phyloP scores from a whole-genome alignment of 116 monocot genomes.

The Dioscorea cayenensis region DNA sequence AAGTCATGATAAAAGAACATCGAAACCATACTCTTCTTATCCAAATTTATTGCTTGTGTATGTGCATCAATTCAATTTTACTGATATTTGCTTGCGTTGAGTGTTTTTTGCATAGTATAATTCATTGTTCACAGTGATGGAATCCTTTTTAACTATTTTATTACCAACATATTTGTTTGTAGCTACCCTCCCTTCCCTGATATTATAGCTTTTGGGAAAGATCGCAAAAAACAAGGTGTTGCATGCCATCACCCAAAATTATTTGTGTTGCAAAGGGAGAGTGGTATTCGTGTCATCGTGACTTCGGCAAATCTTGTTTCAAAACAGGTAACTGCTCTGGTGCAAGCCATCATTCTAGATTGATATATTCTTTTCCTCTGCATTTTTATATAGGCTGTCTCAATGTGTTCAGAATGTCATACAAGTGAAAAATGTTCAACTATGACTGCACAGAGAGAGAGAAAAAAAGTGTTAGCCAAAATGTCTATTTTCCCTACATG shows the following conservation, averaged over 20 bases:
- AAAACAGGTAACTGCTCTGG: constrained; percentile 45
- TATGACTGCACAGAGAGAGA: not conserved
- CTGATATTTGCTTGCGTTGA: no score
- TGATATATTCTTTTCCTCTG: not conserved
- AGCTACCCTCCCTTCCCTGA: constrained; percentile 78
- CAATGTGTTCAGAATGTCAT: not conserved
- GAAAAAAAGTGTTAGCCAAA: not conserved
- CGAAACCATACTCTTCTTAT: constrained; percentile 46
- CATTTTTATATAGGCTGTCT: not conserved
- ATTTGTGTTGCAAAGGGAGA: constrained; percentile 67
- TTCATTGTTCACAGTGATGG: not conserved
- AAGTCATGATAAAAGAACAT: constrained; percentile 38
- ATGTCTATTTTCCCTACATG: not conserved
- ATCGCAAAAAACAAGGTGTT: constrained; percentile 58
- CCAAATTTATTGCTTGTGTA: constrained; percentile 75
- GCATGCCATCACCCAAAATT: constrained; percentile 93
- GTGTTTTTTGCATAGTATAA: not conserved
- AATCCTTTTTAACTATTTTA: not conserved
- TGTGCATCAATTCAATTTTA: constrained; percentile 3
- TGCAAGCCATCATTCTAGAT: not conserved
- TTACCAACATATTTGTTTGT: not conserved
- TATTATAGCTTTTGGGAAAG: constrained; percentile 80
- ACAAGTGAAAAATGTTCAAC: no score
- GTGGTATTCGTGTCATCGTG: constrained; percentile 56
- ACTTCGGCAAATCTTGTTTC: constrained; percentile 82